A percentile compares a stretch with the other conserved stretches of the same genome.
These are phyloP conservation scores for Vinca minor DNA, from an alignment of 257 asterid species.

Conservation along the genomic window DNA sequence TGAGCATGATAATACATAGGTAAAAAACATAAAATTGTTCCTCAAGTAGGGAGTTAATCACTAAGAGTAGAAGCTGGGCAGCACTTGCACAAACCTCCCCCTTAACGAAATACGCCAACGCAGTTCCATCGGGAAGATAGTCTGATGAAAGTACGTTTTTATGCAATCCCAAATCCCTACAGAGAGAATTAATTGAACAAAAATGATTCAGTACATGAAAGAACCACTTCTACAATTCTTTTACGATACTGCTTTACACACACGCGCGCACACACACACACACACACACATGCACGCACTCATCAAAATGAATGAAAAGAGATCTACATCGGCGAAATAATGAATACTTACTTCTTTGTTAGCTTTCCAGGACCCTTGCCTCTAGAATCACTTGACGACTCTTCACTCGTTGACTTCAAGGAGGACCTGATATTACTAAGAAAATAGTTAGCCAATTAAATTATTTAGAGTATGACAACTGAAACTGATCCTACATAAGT, in stretches of 20 bases:
- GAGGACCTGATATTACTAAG: slow-evolving; percentile 40
- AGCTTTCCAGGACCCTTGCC: slow-evolving; percentile 52
- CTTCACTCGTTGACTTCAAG: slow-evolving; percentile 23
- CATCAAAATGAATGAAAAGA: neutral
- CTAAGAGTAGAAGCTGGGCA: slow-evolving; percentile 1
- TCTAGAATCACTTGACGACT: slow-evolving; percentile 29
- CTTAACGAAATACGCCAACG: slow-evolving; percentile 46
- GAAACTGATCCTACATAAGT: neutral
- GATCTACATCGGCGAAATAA: neutral
- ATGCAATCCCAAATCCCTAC: slow-evolving; percentile 80
- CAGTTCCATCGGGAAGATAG: slow-evolving; percentile 65
- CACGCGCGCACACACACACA: no score
- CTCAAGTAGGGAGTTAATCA: neutral
- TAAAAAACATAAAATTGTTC: neutral
- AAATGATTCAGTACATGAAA: neutral
- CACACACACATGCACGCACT: no score
- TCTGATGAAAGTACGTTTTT: slow-evolving; percentile 52
- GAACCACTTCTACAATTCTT: neutral
- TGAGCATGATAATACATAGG: neutral
- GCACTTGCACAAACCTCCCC: slow-evolving; percentile 51
- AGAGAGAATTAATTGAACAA: slow-evolving; percentile 6
- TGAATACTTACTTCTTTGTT: slow-evolving; percentile 62
- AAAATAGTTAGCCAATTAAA: neutral
- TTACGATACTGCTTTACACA: neutral
- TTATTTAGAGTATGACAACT: neutral